Evolutionary conservation across 192 early-diverging fungal species (phyloP).

Genomic region (Rhizoclosmatium sp.): DNA sequence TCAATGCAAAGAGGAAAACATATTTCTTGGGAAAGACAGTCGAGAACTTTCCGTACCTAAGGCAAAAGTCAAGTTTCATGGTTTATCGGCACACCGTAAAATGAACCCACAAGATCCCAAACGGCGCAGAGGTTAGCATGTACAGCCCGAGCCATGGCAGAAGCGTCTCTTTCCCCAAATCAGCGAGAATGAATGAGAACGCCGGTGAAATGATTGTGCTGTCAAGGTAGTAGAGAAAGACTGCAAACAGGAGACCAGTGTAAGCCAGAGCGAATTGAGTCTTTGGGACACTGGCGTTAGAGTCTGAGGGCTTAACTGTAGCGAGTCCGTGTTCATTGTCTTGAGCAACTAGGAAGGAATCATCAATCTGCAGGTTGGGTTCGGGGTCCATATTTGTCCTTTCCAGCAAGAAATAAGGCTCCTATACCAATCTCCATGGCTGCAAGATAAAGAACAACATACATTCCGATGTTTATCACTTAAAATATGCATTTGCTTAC

Average conservation of each 20-base stretch:
- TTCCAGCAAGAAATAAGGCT: too few species aligned
- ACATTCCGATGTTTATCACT: too few species aligned
- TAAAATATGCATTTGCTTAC: too few species aligned
- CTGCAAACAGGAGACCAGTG: conserved; percentile 4
- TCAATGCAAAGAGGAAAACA: conserved; percentile 71
- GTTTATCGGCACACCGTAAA: too few species aligned
- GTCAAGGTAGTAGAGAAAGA: conserved; percentile 61
- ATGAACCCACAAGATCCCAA: not conserved
- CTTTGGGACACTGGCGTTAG: too few species aligned
- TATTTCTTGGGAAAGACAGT: conserved; percentile 37
- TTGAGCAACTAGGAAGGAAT: too few species aligned
- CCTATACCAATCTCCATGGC: too few species aligned
- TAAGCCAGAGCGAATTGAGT: conserved; percentile 6
- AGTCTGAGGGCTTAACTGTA: too few species aligned
- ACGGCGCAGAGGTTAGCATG: conserved; percentile 57
- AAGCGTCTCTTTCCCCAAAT: conserved; percentile 70
- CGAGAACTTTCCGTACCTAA: conserved; percentile 49
- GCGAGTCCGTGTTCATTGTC: too few species aligned
- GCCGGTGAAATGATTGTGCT: conserved; percentile 84
- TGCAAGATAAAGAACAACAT: too few species aligned
- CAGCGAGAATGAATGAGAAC: conserved; percentile 70
- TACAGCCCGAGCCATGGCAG: conserved; percentile 86
- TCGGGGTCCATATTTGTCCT: too few species aligned
- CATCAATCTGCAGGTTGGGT: too few species aligned
- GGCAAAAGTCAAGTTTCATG: conserved; percentile 40